These are phyloP conservation scores for Plasmodium cynomolgi DNA, from an alignment of 169 alveolate genomes.

Conservation along the genomic window DNA sequence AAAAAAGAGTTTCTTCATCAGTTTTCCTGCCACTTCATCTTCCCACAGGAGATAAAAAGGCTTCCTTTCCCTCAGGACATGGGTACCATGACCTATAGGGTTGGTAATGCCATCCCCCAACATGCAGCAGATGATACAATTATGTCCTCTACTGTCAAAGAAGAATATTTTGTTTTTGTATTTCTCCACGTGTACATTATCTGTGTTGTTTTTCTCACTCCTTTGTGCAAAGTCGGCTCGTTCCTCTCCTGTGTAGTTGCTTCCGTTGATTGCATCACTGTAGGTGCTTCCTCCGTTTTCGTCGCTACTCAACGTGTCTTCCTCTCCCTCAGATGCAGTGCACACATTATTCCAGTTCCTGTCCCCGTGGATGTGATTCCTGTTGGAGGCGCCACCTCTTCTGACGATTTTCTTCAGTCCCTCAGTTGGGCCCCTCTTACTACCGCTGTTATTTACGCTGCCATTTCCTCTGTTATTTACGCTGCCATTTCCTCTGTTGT, in stretches of 20 bases:
- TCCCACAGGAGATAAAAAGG: conserved; percentile 29
- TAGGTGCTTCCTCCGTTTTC: background rate
- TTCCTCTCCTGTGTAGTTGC: background rate
- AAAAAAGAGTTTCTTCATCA: background rate
- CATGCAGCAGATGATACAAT: conserved; percentile 39
- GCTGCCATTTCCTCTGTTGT: background rate
- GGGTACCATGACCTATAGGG: background rate
- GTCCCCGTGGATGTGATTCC: background rate
- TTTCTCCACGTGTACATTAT: conserved; percentile 21
- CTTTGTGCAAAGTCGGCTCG: background rate
- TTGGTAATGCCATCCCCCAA: background rate
- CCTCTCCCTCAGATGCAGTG: background rate
- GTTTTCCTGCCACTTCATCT: conserved; percentile 37
- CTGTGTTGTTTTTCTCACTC: background rate
- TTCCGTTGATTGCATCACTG: background rate
- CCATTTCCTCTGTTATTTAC: background rate
- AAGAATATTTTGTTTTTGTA: conserved; percentile 9
- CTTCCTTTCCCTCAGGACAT: background rate
- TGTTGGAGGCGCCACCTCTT: background rate
- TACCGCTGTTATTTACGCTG: background rate
- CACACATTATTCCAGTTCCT: background rate
- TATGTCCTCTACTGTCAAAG: conserved; percentile 31
- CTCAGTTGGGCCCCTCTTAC: background rate
- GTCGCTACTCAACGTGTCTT: background rate
- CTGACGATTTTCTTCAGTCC: background rate